Percentiles rank a stretch among this genome's conserved stretches.
phyloP scores from a whole-genome alignment of 805 yeast genomes.

The Kluyveromyces starmeri region DNA sequence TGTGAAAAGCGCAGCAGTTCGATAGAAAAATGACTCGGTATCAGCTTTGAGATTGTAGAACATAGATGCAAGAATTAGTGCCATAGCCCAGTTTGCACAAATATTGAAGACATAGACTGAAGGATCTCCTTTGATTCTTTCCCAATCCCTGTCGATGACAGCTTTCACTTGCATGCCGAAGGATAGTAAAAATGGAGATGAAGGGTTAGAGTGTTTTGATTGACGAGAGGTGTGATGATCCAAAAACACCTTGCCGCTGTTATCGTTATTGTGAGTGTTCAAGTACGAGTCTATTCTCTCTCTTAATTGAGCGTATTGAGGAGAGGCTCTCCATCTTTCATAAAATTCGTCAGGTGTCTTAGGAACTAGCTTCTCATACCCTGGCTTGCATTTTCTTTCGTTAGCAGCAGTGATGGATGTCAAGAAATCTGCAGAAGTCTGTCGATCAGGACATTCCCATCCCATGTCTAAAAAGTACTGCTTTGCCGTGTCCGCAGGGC shows the following conservation, averaged over 20 bases:
- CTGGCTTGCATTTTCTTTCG: conserved; percentile 38
- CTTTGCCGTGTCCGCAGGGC: conserved; percentile 38
- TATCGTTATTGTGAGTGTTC: conserved; percentile 3
- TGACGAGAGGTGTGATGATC: conserved; percentile 41
- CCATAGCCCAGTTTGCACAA: conserved; percentile 40
- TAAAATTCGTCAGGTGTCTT: conserved; percentile 44
- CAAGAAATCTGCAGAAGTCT: conserved; percentile 51
- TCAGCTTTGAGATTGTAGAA: conserved; percentile 35
- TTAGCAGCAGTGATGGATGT: conserved; percentile 47
- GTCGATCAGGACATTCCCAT: conserved; percentile 45
- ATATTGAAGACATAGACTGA: conserved; percentile 34
- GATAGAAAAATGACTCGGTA: conserved; percentile 39
- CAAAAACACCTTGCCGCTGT: conserved; percentile 11
- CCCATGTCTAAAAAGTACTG: conserved; percentile 46
- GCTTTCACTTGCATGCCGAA: conserved; percentile 42
- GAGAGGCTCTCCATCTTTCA: conserved; percentile 41
- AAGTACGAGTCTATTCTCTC: conserved; percentile 34
- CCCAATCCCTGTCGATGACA: conserved; percentile 35
- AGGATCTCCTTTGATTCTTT: conserved; percentile 40
- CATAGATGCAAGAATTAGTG: conserved; percentile 43
- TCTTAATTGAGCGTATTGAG: conserved; percentile 33
- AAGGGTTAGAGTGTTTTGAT: conserved; percentile 34
- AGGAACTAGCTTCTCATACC: conserved; percentile 43
- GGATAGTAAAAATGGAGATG: conserved; percentile 42
- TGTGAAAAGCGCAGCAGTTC: conserved; percentile 58